Evolutionary conservation across 768 basidiomycete species (phyloP), one percentile per base, ranked within the genome.

Genomic region (Mycena olivaceomarginata): DNA sequence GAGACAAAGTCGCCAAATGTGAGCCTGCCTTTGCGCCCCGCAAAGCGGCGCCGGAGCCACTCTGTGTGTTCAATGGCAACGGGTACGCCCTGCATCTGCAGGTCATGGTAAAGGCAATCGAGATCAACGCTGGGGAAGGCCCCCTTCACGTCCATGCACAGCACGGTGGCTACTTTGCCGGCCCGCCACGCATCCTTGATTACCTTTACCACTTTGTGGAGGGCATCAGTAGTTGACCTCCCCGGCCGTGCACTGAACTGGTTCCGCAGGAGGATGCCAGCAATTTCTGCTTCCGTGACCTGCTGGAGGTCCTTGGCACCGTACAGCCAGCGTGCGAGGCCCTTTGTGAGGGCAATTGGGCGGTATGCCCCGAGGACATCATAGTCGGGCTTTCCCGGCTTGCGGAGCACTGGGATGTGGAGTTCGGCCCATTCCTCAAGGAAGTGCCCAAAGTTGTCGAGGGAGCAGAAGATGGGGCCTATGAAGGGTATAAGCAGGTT

Each of bases 121-220:
- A 75, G 83, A 15, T 84, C 85, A 0, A 83, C 84, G 75, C 85
- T 89, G 0, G 86, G 89, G 78, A 89, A 90, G 4, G 89, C 87
- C 0, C 85, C 89, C 80, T 88, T 80, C 0, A 90, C 83, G 25
- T 25, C 25, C 25, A 25, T 25, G 25, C 25, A 89, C 0, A 89
- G 84, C 0, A 83, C 79, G 0, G 84, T 82, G 0, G 78, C 86
- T 0, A 89, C 88, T 37, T 86, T 83, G 0, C 76, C 67, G 10
- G 67, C 63, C 0, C 84, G 51, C 89, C 88, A 90, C 0, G 86
- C 85, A 2, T 83, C 80, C 57, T 88, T 85, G 41, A 90, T 82
- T 10, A 77, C 82, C 2, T 85, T 67, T 5, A 85, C 81, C 0
- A 89, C 76, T 0, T 83, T 67, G 64, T 85, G 82, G 8, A 87